Conservation (phyloP, 371 early-diverging fungal species). For the Thermomucor indicae-seudaticae region DNA sequence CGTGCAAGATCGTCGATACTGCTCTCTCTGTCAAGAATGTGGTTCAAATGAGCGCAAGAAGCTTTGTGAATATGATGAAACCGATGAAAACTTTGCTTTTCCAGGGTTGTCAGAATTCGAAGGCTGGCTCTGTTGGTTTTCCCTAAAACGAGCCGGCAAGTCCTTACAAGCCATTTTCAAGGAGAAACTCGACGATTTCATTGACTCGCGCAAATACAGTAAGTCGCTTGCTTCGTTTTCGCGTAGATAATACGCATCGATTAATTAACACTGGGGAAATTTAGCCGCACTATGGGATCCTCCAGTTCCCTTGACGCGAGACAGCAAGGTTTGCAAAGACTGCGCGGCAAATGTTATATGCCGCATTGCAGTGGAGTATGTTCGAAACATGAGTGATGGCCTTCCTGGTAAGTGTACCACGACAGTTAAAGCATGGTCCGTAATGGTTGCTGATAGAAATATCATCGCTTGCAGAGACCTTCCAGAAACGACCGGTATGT, state of each 20-base stretch:
- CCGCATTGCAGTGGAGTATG: no score
- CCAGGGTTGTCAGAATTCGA: constrained; percentile 23
- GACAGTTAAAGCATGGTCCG: constrained; percentile 25
- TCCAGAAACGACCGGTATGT: constrained; percentile 26
- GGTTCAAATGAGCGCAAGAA: no score
- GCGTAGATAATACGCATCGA: background rate
- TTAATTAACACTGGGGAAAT: background rate
- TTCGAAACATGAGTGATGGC: no score
- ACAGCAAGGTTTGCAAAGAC: constrained; percentile 37
- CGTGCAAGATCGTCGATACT: constrained; percentile 33
- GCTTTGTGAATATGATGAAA: constrained; percentile 6
- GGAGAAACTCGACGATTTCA: constrained; percentile 15
- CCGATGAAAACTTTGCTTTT: constrained; percentile 10
- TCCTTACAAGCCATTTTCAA: constrained; percentile 20
- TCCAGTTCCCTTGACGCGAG: constrained; percentile 16
- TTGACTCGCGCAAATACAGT: constrained; percentile 19
- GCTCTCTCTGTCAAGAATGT: constrained; percentile 30
- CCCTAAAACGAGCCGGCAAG: constrained; percentile 12
- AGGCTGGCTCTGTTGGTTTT: constrained; percentile 16
- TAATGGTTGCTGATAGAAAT: constrained; percentile 9
- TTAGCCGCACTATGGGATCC: constrained; percentile 31
- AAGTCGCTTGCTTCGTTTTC: constrained; percentile 13
- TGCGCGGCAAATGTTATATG: no score
- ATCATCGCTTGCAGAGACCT: constrained; percentile 2
- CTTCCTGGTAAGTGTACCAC: constrained; percentile 27